Conservation (phyloP, 768 basidiomycete genomes). For the Tricholoma saponaceum region DNA sequence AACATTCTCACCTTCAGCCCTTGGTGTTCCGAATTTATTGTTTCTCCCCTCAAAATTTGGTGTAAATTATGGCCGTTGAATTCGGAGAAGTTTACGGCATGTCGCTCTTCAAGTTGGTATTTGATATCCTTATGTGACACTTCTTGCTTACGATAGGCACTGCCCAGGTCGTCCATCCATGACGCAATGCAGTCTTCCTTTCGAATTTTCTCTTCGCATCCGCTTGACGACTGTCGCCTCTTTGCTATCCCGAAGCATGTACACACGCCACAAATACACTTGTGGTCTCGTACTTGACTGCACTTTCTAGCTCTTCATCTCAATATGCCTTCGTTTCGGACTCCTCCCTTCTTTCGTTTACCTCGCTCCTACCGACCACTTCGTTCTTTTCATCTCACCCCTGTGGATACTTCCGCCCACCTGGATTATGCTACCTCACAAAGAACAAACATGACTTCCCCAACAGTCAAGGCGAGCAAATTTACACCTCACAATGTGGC, state of each 20-base stretch:
- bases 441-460: background rate
- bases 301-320: background rate
- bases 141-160: background rate
- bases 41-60: too few species aligned
- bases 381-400: slow-evolving; percentile 36
- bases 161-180: background rate
- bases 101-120: background rate
- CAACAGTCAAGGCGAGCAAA: background rate
- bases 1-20: background rate
- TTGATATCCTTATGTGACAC: background rate
- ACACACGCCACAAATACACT: too few species aligned
- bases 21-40: too few species aligned
- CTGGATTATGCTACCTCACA: slow-evolving; percentile 14
- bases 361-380: slow-evolving; percentile 21
- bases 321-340: slow-evolving; percentile 24
- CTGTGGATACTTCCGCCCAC: slow-evolving; percentile 16
- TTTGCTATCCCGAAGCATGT: too few species aligned
- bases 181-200: background rate
- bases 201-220: background rate
- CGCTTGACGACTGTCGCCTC: background rate
- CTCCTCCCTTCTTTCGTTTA: slow-evolving; percentile 23
- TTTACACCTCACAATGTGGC: slow-evolving; percentile 13
- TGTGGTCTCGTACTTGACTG: too few species aligned
- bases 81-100: too few species aligned
- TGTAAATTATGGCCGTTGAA: too few species aligned